A percentile compares a stretch with the other conserved stretches of the same genome.
Evolutionary conservation across 441 rosid genomes (phyloP).

Genomic region (Aleurites moluccanus): DNA sequence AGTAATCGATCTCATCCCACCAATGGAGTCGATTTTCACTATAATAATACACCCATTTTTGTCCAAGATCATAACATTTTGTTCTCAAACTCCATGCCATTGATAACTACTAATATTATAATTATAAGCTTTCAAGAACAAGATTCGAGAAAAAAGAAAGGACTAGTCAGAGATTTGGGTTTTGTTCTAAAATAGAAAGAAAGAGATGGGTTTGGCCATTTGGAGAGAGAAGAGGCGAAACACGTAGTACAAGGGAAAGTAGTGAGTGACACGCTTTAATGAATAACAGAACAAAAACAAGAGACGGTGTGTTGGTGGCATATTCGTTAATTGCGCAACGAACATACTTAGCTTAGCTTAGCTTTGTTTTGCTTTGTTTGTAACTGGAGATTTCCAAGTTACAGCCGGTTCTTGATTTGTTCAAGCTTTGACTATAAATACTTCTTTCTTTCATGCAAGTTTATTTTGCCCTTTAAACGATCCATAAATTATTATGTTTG

Average conservation of each 20-base stretch:
- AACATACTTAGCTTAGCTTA: conserved; percentile 9
- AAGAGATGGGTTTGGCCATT: conserved; percentile 4
- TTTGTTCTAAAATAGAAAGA: background rate
- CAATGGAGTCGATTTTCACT: conserved; percentile 23
- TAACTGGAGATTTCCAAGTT: conserved; percentile 12
- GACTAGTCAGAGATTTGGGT: background rate
- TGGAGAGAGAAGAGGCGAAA: conserved; percentile 11
- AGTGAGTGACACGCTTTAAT: conserved; percentile 15
- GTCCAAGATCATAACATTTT: conserved; percentile 16
- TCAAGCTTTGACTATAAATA: background rate
- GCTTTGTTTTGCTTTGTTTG: background rate
- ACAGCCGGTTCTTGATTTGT: background rate
- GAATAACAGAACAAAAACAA: background rate
- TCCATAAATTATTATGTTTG: no score
- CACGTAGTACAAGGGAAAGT: conserved; percentile 4
- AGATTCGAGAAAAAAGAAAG: background rate
- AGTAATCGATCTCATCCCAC: conserved; percentile 46
- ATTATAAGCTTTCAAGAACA: no score
- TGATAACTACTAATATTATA: background rate
- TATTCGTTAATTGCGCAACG: conserved; percentile 37
- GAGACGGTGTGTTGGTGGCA: conserved; percentile 10
- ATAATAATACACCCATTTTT: background rate
- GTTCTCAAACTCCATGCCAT: conserved; percentile 29
- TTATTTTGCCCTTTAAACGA: no score
- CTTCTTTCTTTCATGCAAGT: no score